phyloP scores from a whole-genome alignment of 192 early-diverging fungal genomes.

The Anaeromyces robustus region DNA sequence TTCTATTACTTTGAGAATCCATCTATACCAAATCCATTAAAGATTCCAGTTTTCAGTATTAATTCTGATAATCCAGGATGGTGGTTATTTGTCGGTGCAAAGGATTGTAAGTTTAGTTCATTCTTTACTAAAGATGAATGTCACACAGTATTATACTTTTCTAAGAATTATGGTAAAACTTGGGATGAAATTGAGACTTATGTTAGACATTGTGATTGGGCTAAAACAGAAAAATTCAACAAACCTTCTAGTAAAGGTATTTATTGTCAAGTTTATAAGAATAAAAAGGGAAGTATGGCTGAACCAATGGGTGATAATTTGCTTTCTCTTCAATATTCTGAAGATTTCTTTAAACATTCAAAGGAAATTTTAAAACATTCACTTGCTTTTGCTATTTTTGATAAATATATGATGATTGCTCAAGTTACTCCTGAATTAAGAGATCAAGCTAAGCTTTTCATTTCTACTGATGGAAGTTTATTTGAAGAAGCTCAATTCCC shows the following conservation, averaged over 20 bases:
- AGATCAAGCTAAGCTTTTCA: constrained; percentile 27
- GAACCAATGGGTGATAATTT: neutral
- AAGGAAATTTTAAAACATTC: neutral
- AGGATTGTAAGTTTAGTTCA: neutral
- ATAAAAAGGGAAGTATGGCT: neutral
- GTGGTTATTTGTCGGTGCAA: neutral
- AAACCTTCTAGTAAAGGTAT: neutral
- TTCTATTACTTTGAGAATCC: neutral
- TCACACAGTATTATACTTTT: neutral
- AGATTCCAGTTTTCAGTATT: neutral
- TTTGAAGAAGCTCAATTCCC: constrained; percentile 72
- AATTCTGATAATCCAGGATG: neutral
- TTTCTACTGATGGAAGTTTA: constrained; percentile 56
- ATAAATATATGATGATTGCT: neutral
- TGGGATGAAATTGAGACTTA: neutral
- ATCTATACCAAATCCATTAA: neutral
- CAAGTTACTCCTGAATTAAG: neutral
- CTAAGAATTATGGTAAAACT: neutral
- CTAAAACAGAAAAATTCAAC: neutral
- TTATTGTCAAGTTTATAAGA: neutral
- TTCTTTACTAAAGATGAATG: neutral
- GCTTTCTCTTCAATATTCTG: neutral
- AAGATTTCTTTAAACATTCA: neutral
- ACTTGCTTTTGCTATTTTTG: neutral
- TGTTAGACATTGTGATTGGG: neutral